Percentiles rank a stretch among this genome's conserved stretches.
Conservation (phyloP, 176 grass and related monocot species). For the Oryza glaberrima region DNA sequence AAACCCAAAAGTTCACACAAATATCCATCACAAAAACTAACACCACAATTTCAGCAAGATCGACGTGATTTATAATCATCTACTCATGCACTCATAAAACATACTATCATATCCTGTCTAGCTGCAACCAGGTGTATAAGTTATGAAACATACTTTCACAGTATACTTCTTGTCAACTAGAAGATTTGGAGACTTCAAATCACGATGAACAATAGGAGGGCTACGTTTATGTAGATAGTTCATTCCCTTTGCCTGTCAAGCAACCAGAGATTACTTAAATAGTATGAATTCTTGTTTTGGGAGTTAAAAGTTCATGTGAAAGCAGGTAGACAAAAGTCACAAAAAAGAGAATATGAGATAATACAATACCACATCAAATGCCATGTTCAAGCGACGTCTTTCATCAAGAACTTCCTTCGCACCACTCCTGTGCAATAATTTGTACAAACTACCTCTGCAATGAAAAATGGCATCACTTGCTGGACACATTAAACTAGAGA, state of each 20-base stretch:
- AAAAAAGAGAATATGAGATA: background rate
- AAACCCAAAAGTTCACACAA: background rate
- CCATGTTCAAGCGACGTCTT: constrained; percentile 93
- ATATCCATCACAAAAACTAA: background rate
- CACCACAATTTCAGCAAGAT: background rate
- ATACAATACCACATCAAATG: constrained; percentile 85
- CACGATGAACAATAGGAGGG: constrained; percentile 96
- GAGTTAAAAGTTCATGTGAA: background rate
- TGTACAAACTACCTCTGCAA: constrained; percentile 96
- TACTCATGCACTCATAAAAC: constrained; percentile 2
- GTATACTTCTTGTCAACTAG: constrained; percentile 98
- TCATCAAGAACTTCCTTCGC: constrained; percentile 87
- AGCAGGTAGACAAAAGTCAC: constrained; percentile 4
- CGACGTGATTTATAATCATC: background rate
- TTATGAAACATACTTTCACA: constrained; percentile 72
- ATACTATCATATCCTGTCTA: background rate
- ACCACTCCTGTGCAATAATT: constrained; percentile 77
- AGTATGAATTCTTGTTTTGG: background rate
- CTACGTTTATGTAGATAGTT: constrained; percentile 95
- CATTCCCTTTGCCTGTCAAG: constrained; percentile 95
- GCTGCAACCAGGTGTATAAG: background rate
- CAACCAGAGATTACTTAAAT: constrained; percentile 35
- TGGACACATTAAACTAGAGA: background rate
- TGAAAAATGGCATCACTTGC: constrained; percentile 14
- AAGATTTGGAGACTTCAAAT: constrained; percentile 99